Evolutionary conservation across 179 eudicot genomes (phyloP).

Genomic region (Silene coronaria): DNA sequence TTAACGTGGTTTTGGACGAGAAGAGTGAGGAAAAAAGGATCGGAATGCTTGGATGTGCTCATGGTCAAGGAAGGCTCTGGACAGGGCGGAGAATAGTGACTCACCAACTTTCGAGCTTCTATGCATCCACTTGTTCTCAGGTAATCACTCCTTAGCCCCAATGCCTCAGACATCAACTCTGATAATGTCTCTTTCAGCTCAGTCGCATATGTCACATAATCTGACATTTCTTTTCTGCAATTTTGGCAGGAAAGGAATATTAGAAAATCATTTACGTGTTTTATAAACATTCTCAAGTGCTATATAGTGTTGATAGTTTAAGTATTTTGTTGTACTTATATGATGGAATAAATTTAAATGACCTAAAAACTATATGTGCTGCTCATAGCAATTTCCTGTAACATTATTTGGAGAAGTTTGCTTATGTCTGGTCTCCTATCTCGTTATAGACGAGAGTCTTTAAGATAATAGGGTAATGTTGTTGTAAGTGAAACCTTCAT

Average conservation of each 20-base stretch:
- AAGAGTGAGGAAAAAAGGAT: constrained; percentile 12
- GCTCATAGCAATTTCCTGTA: too few species aligned
- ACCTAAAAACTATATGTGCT: too few species aligned
- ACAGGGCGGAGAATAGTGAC: constrained; percentile 13
- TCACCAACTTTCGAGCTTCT: constrained; percentile 16
- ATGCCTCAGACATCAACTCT: constrained; percentile 9
- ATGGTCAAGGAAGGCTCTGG: constrained; percentile 16
- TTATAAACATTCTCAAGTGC: too few species aligned
- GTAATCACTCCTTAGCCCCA: constrained; percentile 13
- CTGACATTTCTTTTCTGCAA: constrained; percentile 5
- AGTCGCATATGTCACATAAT: neutral
- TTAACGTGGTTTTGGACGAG: constrained; percentile 8
- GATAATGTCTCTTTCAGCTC: constrained; percentile 10
- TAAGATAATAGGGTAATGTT: too few species aligned
- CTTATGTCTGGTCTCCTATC: too few species aligned
- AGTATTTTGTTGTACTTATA: too few species aligned
- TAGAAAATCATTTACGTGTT: neutral
- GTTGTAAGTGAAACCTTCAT: too few species aligned
- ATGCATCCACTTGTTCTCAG: constrained; percentile 12
- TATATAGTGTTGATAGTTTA: too few species aligned
- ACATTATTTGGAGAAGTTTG: too few species aligned
- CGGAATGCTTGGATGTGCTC: constrained; percentile 15
- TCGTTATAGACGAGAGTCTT: too few species aligned
- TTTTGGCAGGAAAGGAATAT: neutral
- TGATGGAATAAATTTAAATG: too few species aligned